phyloP scores from a whole-genome alignment of 306 rosid species.

The Casuarina glauca region DNA sequence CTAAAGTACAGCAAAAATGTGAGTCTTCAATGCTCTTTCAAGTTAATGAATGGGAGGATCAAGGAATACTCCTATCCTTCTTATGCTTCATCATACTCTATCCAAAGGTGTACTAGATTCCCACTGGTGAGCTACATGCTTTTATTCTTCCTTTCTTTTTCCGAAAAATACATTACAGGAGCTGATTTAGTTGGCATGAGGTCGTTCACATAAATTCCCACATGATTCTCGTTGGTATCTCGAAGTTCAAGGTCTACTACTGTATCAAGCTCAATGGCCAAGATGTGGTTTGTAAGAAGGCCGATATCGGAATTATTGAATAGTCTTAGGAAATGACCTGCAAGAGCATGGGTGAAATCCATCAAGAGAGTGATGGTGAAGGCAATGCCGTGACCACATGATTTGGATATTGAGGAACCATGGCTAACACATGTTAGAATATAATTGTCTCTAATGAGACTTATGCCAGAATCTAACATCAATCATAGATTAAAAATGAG shows the following conservation, averaged over 20 bases:
- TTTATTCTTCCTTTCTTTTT: too few relatives aligned
- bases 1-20: too few relatives aligned
- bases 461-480: accelerated
- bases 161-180: too few relatives aligned
- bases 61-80: too few relatives aligned
- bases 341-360: constrained; percentile 14
- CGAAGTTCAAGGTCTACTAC: not conserved
- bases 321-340: not conserved
- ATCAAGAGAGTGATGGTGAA: constrained; percentile 29
- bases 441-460: accelerated
- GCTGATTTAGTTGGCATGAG: constrained; percentile 23
- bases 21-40: too few relatives aligned
- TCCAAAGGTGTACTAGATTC: too few relatives aligned
- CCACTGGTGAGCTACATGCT: too few relatives aligned
- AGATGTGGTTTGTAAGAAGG: constrained; percentile 22
- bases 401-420: not conserved
- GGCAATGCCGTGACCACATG: constrained; percentile 29
- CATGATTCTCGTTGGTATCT: constrained; percentile 15
- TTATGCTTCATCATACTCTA: too few relatives aligned
- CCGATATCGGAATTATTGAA: not conserved
- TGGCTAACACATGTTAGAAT: too few relatives aligned
- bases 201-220: constrained; percentile 35
- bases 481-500: too few relatives aligned
- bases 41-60: too few relatives aligned
- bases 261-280: constrained; percentile 30